Base-by-base conservation (phyloP, 2,329 filamentous ascomycete species). In the Rhexocercosporidium sp. region DNA sequence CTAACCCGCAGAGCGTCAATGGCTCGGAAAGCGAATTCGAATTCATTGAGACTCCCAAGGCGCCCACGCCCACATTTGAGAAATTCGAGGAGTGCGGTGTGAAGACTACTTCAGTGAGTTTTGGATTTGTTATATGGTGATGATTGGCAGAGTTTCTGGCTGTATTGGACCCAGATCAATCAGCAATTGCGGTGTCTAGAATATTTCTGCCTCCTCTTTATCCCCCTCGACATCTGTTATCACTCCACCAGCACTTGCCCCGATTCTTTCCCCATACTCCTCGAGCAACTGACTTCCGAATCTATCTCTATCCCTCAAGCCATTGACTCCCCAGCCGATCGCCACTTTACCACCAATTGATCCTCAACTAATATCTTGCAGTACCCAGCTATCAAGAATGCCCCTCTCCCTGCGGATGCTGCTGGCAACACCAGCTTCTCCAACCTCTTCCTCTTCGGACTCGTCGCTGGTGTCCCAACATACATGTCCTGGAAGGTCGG, bases 361-460 rank as follows among this genome's bases (percentile, higher is more conserved):
- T 44, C 71, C 70, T 63, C 57, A 73, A 61, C 73, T 74, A 65
- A 72, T 61, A 18, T 65, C 68, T 39, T 6, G 72, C 77, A 96
- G 94, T 95, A 89, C 76, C 91, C 93, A 37, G 83, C 93, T 69
- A 98, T 98, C 82, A 92, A 96, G 79, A 98, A 98, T 88, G 92
- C 90, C 59, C 94, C 96, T 72, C 88, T 98, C 51, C 96, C 96
- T 44, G 95, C 94, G 72, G 96, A 99, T 79, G 92, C 89, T 60
- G 83, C 93, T 61, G 92, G 94, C 72, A 89, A 87, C 80, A 93
- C 97, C 74, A 90, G 84, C 81, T 99, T 98, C 89, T 94, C 91
- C 82, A 97, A 96, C 82, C 82, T 85, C 74, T 81, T 91, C 75
- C 89, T 98, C 73, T 84, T 93, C 79, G 85, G 86, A 73, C 79